These are phyloP conservation scores for Zoysia matrella DNA, from an alignment of 202 grass and related monocot species.

Conservation along the genomic window DNA sequence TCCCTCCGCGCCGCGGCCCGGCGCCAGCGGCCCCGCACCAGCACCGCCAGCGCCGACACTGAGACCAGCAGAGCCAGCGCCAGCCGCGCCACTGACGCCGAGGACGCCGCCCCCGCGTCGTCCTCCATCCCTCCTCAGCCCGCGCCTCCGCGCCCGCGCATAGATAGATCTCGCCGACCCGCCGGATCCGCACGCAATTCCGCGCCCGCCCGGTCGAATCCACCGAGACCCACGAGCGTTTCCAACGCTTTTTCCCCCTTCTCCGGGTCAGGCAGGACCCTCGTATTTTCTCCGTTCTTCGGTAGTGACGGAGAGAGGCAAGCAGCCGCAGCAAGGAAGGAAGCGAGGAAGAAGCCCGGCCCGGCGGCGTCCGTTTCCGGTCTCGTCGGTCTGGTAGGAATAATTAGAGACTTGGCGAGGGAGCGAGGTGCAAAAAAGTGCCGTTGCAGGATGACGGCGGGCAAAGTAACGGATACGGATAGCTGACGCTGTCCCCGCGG, in stretches of 20 bases:
- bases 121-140: constrained; percentile 52
- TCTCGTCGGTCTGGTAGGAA: constrained; percentile 17
- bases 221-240: constrained; percentile 29
- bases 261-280: background rate
- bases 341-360: constrained; percentile 1
- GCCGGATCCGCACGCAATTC: constrained; percentile 38
- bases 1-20: constrained; percentile 53
- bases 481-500: background rate
- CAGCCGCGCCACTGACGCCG: background rate
- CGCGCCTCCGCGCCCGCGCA: constrained; percentile 40
- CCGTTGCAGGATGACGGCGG: background rate
- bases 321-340: background rate
- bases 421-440: constrained; percentile 30
- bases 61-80: constrained; percentile 25
- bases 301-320: constrained; percentile 52
- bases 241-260: constrained; percentile 5
- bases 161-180: constrained; percentile 55
- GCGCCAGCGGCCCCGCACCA: constrained; percentile 40
- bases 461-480: constrained; percentile 31
- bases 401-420: constrained; percentile 41
- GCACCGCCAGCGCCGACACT: background rate
- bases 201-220: background rate
- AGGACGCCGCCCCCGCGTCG: constrained; percentile 37
- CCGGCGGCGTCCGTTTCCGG: background rate
- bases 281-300: constrained; percentile 31